Evolutionary conservation across 208 protist species (phyloP).

Genomic region (Endotrypanum monterogeii): DNA sequence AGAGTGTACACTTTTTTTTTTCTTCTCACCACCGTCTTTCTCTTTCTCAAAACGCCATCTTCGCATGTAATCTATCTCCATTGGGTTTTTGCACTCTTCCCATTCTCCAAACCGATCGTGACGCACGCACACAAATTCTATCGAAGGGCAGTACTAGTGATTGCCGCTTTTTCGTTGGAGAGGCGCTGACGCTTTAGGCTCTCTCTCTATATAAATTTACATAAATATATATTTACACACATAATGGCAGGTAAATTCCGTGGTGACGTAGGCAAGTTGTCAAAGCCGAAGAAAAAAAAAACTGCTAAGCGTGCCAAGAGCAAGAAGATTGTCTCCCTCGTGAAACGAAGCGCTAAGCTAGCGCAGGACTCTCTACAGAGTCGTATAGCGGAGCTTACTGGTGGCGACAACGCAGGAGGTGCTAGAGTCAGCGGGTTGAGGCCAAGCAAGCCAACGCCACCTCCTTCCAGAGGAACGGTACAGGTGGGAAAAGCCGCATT

Average conservation of each 20-base stretch:
- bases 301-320: conserved; percentile 45
- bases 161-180: too few relatives aligned
- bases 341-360: conserved; percentile 79
- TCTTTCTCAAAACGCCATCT: not conserved
- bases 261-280: conserved; percentile 70
- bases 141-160: too few relatives aligned
- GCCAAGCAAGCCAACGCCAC: not conserved
- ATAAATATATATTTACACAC: not conserved
- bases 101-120: not conserved
- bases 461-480: conserved; percentile 29
- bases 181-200: too few relatives aligned
- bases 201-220: conserved; percentile 16
- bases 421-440: conserved; percentile 5
- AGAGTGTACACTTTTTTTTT: not conserved
- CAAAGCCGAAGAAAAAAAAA: conserved; percentile 64
- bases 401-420: conserved; percentile 1
- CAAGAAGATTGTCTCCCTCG: conserved; percentile 57
- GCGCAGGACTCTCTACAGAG: conserved; percentile 48
- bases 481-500: conserved; percentile 62
- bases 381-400: conserved; percentile 71
- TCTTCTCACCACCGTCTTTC: too few relatives aligned
- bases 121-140: conserved; percentile 6
- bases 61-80: too few relatives aligned
- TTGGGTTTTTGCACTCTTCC: not conserved
- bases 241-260: conserved; percentile 84